Evolutionary conservation across 306 rosid genomes (phyloP), one percentile per base, ranked within the genome.

Genomic region (Canavalia ensiformis): DNA sequence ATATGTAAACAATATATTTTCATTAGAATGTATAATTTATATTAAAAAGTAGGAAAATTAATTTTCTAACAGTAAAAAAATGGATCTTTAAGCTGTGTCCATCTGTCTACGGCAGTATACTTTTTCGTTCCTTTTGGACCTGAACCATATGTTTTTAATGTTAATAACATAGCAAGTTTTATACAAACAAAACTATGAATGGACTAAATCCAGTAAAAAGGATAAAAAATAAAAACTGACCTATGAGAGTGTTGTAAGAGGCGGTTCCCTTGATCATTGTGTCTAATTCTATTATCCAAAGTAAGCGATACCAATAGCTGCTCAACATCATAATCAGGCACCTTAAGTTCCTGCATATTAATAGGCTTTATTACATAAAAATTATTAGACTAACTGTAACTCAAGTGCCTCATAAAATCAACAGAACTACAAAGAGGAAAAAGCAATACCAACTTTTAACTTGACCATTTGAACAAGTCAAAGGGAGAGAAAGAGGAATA

Each of bases 41-140:
- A 18, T 18, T 18, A 18, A 18, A 18, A 18, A 18, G 25, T 18
- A 18, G 25, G 25, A 18, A 18, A 18, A 18, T 18, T 18, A 18
- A 18, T 18, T 18, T 18, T 18, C 25, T 18, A 18, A 18, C 25
- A 18, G 25, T 18, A 18, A 18, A 18, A 18, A 18, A 18, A 18
- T 18, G 25, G 25, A 18, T 18, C 25, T 18, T 18, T 18, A 18
- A 18, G 90, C 85, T 94, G 98, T 34, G 92, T 88, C 98, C 97
- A 94, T 87, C 91, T 94, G 78, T 94, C 97, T 58, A 94, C 76
- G 2, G 97, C 98, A 28, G 93, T 83, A 78, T 91, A 94, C 84
- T 94, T 94, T 86, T 94, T 94, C 97, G 88, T 88, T 85, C 98
- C 98, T 84, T 94, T 94, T 9, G 95, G 91, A 89, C 95, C 95